A percentile compares a stretch with the other conserved stretches of the same genome.
Evolutionary conservation across 2,329 filamentous ascomycete genomes (phyloP).

Genomic region (Aureobasidium sp.): DNA sequence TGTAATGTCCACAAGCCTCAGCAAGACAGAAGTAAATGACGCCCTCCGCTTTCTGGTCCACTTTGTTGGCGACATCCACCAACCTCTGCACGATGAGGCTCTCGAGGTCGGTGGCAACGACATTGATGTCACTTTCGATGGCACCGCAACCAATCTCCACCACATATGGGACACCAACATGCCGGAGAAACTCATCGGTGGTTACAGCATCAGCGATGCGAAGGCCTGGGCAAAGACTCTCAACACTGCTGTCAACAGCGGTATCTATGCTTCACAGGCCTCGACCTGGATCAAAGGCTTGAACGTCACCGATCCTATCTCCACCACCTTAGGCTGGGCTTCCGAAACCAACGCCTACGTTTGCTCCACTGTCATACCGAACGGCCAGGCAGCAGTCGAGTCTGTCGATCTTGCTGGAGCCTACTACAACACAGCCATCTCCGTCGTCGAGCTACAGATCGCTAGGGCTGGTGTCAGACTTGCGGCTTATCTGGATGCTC

Average conservation of each 20-base stretch:
- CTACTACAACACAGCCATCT: constrained; percentile 28
- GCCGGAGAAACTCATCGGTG: constrained; percentile 33
- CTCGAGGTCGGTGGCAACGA: constrained; percentile 36
- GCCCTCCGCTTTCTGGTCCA: constrained; percentile 43
- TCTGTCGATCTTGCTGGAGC: constrained; percentile 27
- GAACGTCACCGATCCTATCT: constrained; percentile 27
- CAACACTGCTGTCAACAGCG: constrained; percentile 30
- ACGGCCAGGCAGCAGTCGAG: constrained; percentile 29
- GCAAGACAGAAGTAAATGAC: constrained; percentile 29
- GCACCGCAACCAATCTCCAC: constrained; percentile 34
- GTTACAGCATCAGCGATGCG: constrained; percentile 31
- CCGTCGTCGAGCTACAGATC: constrained; percentile 35
- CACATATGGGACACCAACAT: constrained; percentile 38
- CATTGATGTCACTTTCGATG: constrained; percentile 36
- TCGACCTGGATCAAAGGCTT: constrained; percentile 30
- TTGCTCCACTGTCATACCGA: constrained; percentile 33
- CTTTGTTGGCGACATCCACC: constrained; percentile 63
- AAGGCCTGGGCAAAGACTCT: constrained; percentile 31
- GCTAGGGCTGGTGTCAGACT: constrained; percentile 34
- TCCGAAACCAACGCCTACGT: constrained; percentile 35
- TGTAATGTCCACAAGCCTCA: constrained; percentile 25
- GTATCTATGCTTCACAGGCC: constrained; percentile 27
- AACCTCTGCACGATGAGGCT: constrained; percentile 55
- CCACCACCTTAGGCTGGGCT: constrained; percentile 34
- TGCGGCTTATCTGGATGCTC: constrained; percentile 28